Conservation (phyloP, 306 rosid genomes). For the Malus fusca region DNA sequence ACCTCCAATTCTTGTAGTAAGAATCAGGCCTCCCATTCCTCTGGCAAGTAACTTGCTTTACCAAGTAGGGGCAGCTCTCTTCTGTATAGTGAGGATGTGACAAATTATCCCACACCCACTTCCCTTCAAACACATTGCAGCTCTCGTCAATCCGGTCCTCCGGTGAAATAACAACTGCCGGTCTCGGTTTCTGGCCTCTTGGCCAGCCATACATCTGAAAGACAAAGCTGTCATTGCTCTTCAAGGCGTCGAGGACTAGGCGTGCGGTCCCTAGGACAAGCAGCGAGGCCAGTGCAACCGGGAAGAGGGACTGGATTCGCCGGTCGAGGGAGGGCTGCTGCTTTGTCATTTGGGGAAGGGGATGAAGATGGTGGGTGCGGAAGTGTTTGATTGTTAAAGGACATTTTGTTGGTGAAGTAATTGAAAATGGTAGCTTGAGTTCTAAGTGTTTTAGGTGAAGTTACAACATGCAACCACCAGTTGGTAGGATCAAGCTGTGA, state of each 20-base stretch:
- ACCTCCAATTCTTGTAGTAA: conserved; percentile 76
- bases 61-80: conserved; percentile 75
- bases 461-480: conserved; percentile 55
- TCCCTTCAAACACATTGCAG: conserved; percentile 74
- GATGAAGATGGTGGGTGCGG: neutral
- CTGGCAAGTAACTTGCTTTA: conserved; percentile 76
- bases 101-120: conserved; percentile 83
- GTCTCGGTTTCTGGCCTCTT: conserved; percentile 19
- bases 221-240: conserved; percentile 37
- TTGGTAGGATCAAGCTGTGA: conserved; percentile 47
- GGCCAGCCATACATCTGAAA: conserved; percentile 28
- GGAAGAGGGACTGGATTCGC: conserved; percentile 46
- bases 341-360: conserved; percentile 26
- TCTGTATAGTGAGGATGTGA: conserved; percentile 66
- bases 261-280: conserved; percentile 52
- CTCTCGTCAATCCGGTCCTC: conserved; percentile 48
- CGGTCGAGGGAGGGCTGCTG: conserved; percentile 33
- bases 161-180: conserved; percentile 35
- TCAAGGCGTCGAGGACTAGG: conserved; percentile 49
- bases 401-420: conserved; percentile 3
- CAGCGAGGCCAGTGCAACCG: conserved; percentile 48
- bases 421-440: conserved; percentile 31
- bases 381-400: conserved; percentile 1
- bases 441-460: conserved; percentile 31
- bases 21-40: conserved; percentile 89